phyloP scores from a whole-genome alignment of 2,329 filamentous ascomycete species.

The Botrytis pseudocinerea region DNA sequence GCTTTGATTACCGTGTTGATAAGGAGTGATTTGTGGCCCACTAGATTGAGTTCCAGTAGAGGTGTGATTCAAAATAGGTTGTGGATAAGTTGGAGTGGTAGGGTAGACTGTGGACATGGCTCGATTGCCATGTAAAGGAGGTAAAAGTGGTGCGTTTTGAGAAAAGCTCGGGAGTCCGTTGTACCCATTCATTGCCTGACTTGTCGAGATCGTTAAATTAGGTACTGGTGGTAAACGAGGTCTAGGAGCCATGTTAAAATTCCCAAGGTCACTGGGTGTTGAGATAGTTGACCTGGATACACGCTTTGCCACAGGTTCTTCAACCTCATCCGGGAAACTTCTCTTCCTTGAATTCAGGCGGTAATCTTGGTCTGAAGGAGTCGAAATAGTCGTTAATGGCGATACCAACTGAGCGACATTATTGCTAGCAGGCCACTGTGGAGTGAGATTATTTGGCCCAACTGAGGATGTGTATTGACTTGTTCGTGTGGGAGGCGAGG shows the following conservation, averaged over 20 bases:
- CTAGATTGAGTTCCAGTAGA: constrained; percentile 31
- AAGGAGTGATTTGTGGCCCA: constrained; percentile 16
- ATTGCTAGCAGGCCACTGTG: constrained; percentile 42
- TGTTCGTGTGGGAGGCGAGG: constrained; percentile 48
- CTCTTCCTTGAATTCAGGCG: constrained; percentile 52
- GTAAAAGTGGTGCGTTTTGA: constrained; percentile 37
- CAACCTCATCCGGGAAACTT: constrained; percentile 54
- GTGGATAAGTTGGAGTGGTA: constrained; percentile 50
- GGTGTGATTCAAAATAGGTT: constrained; percentile 44
- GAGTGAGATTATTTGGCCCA: constrained; percentile 35
- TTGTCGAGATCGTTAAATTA: constrained; percentile 56
- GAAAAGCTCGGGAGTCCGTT: constrained; percentile 30
- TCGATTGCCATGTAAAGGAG: constrained; percentile 45
- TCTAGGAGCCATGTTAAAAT: constrained; percentile 30
- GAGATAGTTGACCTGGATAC: constrained; percentile 34
- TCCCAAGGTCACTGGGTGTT: constrained; percentile 8
- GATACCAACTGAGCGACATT: constrained; percentile 42
- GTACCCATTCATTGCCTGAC: constrained; percentile 34
- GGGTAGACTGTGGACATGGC: constrained; percentile 78
- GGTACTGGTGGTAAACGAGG: constrained; percentile 65
- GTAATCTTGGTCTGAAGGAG: constrained; percentile 43
- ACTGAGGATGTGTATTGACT: constrained; percentile 43
- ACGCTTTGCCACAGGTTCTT: constrained; percentile 58
- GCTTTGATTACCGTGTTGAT: constrained; percentile 19
- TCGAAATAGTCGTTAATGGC: constrained; percentile 37